Percentiles rank a stretch among this genome's conserved stretches.
These are phyloP conservation scores for Aspergillus wentii DNA, from an alignment of 495 filamentous ascomycete species.

Conservation along the genomic window DNA sequence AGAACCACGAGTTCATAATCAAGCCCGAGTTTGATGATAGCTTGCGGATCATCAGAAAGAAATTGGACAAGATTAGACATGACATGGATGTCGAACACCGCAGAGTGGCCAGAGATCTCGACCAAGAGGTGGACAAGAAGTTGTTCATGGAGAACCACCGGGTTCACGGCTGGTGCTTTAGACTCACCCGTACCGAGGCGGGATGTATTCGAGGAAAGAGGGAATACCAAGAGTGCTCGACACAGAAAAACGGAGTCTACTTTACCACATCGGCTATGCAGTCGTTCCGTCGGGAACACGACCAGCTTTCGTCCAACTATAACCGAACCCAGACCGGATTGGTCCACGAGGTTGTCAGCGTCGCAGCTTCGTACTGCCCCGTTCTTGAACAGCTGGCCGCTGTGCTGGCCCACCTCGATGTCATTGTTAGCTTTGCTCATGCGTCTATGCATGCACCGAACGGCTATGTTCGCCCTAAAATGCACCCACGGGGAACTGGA, in stretches of 20 bases:
- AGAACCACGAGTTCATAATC: slow-evolving; percentile 98
- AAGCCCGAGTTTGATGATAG: slow-evolving; percentile 97
- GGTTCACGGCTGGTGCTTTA: slow-evolving; percentile 95
- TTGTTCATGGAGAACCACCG: slow-evolving; percentile 96
- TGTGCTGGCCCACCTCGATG: slow-evolving; percentile 90
- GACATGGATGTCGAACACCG: slow-evolving; percentile 84
- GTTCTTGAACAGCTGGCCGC: slow-evolving; percentile 87
- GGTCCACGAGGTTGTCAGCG: slow-evolving; percentile 87
- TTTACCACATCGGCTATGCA: slow-evolving; percentile 91
- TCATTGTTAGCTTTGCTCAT: slow-evolving; percentile 94
- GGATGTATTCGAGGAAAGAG: slow-evolving; percentile 88
- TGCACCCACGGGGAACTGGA: slow-evolving; percentile 88
- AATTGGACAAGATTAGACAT: slow-evolving; percentile 75
- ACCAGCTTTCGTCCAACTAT: slow-evolving; percentile 92
- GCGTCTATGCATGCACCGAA: slow-evolving; percentile 89
- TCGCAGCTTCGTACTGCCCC: slow-evolving; percentile 91
- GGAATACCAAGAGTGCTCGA: slow-evolving; percentile 91
- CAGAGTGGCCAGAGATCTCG: slow-evolving; percentile 73
- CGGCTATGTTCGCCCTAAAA: slow-evolving; percentile 84
- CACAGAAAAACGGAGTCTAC: slow-evolving; percentile 98
- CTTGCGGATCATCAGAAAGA: slow-evolving; percentile 80
- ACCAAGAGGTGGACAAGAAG: slow-evolving; percentile 94
- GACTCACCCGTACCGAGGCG: slow-evolving; percentile 86
- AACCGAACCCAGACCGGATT: slow-evolving; percentile 90
- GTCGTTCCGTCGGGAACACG: slow-evolving; percentile 79